Conservation (phyloP, 441 rosid genomes). For the Gossypium schwendimanii region DNA sequence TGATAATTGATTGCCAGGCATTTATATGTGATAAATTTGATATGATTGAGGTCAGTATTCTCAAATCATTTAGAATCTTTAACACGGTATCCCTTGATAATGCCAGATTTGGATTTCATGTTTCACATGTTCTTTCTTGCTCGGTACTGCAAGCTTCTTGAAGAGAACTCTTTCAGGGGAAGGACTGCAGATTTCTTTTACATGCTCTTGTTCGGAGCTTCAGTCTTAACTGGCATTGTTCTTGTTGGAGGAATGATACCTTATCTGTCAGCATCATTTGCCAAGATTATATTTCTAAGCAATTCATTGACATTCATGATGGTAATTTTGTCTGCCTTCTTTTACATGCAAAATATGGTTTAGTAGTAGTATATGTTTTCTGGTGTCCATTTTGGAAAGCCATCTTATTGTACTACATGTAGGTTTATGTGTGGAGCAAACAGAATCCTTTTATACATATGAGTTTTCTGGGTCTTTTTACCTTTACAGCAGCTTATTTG, state of each 20-base stretch:
- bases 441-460: conserved; percentile 97
- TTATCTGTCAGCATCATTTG: conserved; percentile 80
- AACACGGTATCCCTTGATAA: conserved; percentile 12
- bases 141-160: conserved; percentile 97
- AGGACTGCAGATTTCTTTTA: conserved; percentile 97
- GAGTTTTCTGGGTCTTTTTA: conserved; percentile 97
- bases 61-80: conserved; percentile 2
- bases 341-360: conserved; percentile 7
- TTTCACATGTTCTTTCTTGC: conserved; percentile 99
- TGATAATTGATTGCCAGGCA: neutral
- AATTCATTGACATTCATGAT: conserved; percentile 98
- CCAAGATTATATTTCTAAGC: conserved; percentile 94
- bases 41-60: neutral
- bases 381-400: neutral
- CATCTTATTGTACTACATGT: conserved; percentile 14
- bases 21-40: neutral
- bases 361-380: conserved; percentile 7
- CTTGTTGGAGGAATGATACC: conserved; percentile 96
- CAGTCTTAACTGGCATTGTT: conserved; percentile 78
- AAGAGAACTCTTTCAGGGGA: conserved; percentile 98
- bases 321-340: conserved; percentile 41
- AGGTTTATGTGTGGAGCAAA: conserved; percentile 99
- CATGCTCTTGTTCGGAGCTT: conserved; percentile 94
- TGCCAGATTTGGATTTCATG: conserved; percentile 89
- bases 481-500: conserved; percentile 92